These are phyloP conservation scores for Austroboletus novae-zelandiae DNA, from an alignment of 1,284 basidiomycete genomes.

Conservation along the genomic window DNA sequence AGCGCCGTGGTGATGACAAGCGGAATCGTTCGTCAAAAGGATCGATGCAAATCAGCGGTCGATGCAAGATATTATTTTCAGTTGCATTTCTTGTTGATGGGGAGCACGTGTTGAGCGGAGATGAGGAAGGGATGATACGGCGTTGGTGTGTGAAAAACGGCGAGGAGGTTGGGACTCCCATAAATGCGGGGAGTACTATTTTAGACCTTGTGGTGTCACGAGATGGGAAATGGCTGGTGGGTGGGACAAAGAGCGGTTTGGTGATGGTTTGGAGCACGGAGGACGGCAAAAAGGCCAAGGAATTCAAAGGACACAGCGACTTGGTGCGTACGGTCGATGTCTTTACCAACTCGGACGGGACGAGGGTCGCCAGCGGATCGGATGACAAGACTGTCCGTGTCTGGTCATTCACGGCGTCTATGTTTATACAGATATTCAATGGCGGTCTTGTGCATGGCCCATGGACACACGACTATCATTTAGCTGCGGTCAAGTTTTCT, in stretches of 20 bases:
- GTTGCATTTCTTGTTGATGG: too few relatives aligned
- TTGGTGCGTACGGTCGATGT: slow-evolving; percentile 6
- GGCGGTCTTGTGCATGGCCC: background rate
- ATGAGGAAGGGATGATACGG: too few relatives aligned
- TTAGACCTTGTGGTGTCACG: slow-evolving; percentile 1
- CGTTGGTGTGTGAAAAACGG: slow-evolving; percentile 1
- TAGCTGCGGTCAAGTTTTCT: slow-evolving; percentile 11
- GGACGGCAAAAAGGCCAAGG: background rate
- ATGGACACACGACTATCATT: background rate
- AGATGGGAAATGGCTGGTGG: slow-evolving; percentile 11
- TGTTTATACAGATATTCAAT: background rate
- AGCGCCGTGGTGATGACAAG: too few relatives aligned
- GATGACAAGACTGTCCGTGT: slow-evolving; percentile 6
- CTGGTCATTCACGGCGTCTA: slow-evolving; percentile 2
- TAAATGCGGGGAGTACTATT: slow-evolving; percentile 1
- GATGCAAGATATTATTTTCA: too few relatives aligned
- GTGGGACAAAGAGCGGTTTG: slow-evolving; percentile 1
- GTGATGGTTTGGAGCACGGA: slow-evolving; percentile 9
- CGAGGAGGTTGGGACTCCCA: slow-evolving; percentile 2
- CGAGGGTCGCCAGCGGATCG: slow-evolving; percentile 6
- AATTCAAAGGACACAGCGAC: background rate
- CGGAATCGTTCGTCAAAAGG: too few relatives aligned
- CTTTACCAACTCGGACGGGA: slow-evolving; percentile 3
- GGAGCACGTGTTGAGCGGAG: too few relatives aligned
- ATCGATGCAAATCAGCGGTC: too few relatives aligned